These are phyloP conservation scores for Colletotrichum musae DNA, from an alignment of 2,329 filamentous ascomycete genomes.

Conservation along the genomic window DNA sequence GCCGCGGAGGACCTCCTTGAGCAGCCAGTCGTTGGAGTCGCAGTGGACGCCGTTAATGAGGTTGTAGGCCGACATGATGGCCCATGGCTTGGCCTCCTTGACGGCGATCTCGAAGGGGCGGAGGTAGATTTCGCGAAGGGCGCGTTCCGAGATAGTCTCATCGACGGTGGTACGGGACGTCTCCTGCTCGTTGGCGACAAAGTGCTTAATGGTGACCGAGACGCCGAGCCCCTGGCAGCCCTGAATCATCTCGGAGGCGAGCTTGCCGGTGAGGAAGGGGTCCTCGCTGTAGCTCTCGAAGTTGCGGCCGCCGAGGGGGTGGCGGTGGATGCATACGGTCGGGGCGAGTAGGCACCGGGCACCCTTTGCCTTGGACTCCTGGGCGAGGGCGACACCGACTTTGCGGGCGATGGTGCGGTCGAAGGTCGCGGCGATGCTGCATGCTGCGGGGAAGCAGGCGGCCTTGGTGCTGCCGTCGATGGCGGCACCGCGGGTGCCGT, in stretches of 20 bases:
- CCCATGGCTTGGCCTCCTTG: conserved; percentile 46
- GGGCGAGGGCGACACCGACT: conserved; percentile 79
- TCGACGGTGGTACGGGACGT: conserved; percentile 56
- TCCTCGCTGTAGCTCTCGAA: conserved; percentile 76
- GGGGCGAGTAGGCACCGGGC: conserved; percentile 75
- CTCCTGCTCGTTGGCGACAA: conserved; percentile 50
- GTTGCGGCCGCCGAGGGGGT: conserved; percentile 72
- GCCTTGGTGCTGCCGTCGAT: conserved; percentile 39
- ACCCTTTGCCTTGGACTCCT: conserved; percentile 80
- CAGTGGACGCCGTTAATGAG: conserved; percentile 61
- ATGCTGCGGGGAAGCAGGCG: conserved; percentile 74
- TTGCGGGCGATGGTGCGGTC: conserved; percentile 76
- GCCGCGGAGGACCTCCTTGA: conserved; percentile 81
- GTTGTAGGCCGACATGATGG: conserved; percentile 51
- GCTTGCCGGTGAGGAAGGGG: conserved; percentile 76
- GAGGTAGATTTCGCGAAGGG: conserved; percentile 49
- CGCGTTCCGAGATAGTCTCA: conserved; percentile 46
- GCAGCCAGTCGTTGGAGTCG: conserved; percentile 61
- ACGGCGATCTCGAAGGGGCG: conserved; percentile 50
- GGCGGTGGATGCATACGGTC: conserved; percentile 72
- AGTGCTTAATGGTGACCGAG: conserved; percentile 73
- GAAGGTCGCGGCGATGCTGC: conserved; percentile 82
- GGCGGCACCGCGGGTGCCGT: conserved; percentile 40
- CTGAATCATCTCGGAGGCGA: conserved; percentile 75
- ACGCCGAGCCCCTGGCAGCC: conserved; percentile 80